Evolutionary conservation across 768 basidiomycete genomes (phyloP).

Genomic region (Pisolithus microcarpus): DNA sequence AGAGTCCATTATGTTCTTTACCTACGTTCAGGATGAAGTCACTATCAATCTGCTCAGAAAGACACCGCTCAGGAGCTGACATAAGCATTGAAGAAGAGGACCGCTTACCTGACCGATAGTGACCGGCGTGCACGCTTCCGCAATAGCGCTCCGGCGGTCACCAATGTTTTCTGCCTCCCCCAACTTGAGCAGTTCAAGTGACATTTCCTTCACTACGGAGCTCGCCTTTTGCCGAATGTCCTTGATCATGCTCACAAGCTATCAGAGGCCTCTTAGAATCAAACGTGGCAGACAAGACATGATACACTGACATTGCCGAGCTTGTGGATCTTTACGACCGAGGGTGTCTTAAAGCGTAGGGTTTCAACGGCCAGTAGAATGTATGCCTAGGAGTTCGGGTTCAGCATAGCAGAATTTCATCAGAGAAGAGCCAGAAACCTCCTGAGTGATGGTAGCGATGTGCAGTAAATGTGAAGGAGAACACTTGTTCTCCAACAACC

Average conservation of each 20-base stretch:
- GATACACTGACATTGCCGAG: constrained; percentile 52
- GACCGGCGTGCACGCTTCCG: constrained; percentile 43
- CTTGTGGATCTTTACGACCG: constrained; percentile 66
- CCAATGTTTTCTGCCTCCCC: constrained; percentile 46
- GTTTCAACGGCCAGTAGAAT: constrained; percentile 65
- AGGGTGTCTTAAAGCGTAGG: constrained; percentile 62
- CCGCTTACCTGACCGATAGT: constrained; percentile 29
- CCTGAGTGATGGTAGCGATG: constrained; percentile 65
- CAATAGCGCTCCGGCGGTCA: constrained; percentile 46
- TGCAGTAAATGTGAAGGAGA: constrained; percentile 60
- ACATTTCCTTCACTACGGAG: constrained; percentile 50
- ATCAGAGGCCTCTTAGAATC: constrained; percentile 1
- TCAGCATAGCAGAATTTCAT: background rate
- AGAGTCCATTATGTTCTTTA: constrained; percentile 61
- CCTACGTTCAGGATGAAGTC: constrained; percentile 55
- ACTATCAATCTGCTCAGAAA: constrained; percentile 43
- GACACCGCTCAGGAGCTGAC: background rate
- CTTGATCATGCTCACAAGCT: constrained; percentile 69
- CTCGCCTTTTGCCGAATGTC: constrained; percentile 48
- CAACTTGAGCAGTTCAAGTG: constrained; percentile 41
- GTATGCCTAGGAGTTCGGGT: constrained; percentile 46
- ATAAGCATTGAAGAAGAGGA: background rate
- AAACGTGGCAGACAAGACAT: background rate
- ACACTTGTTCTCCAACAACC: constrained; percentile 29
- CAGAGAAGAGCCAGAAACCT: constrained; percentile 35